Evolutionary conservation across 1,139 yeast species (phyloP), one percentile per base, ranked within the genome.

Genomic region (Pichia sp.): DNA sequence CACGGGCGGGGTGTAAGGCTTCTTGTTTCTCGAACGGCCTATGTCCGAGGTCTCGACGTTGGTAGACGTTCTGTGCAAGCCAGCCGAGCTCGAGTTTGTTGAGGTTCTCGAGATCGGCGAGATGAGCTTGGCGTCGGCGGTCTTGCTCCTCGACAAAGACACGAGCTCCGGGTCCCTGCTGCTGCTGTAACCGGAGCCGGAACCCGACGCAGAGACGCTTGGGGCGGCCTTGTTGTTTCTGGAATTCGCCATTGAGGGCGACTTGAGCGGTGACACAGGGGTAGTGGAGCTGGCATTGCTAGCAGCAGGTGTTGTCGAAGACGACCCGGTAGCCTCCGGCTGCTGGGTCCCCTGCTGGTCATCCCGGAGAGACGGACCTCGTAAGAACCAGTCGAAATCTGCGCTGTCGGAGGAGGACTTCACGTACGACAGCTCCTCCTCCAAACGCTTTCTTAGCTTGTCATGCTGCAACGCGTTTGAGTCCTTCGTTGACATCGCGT

Each of bases 21-120:
- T 50, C 26, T 43, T 50, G 19, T 30, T 34, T 36, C 40, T 49
- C 5, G 51, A n/a, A 13, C 40, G 40, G 6, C 57, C 59, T 38
- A 61, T 50, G 45, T 61, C 60, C 1, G 59, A 47, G 10, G 62
- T 52, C 5, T 63, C 61, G 10, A 64, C 57, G 49, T 65, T 64
- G 1, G 70, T 67, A 11, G 68, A 57, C 5, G 69, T 62, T 52
- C 67, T 60, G 7, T 53, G 54, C 38, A 63, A 47, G 7, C 47
- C 49, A 10, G 47, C 29, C 16, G 42, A 5, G 16, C 53, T 49
- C 16, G 55, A 49, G 15, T 45, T 50, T 4, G 49, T 52, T 3
- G 60, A 51, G 5, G 49, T 49, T 36, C 55, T 54, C 11, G 59
- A 49, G 10, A 54, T 50, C 45, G 41, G 55, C 6, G 56, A 36